Evolutionary conservation across 2,329 filamentous ascomycete species (phyloP).

Genomic region (Fragosphaeria purpurea): DNA sequence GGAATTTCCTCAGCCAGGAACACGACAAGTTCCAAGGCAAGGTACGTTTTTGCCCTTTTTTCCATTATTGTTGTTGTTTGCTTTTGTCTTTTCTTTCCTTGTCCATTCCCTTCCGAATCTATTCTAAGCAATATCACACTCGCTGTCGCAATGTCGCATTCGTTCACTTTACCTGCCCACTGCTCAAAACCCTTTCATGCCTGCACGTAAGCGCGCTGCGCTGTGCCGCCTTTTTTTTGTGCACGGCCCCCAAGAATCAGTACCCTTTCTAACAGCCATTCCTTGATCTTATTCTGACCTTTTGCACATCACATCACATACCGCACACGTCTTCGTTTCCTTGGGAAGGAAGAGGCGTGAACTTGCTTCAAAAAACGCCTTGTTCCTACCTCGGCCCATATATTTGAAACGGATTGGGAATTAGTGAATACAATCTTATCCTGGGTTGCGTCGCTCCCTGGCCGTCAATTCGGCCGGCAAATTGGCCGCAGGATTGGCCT

Average conservation of each 20-base stretch:
- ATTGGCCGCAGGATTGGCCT: neutral
- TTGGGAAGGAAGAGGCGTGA: too few relatives aligned
- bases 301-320: too few relatives aligned
- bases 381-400: too few relatives aligned
- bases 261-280: neutral
- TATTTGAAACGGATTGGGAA: too few relatives aligned
- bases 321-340: too few relatives aligned
- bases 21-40: slow-evolving; percentile 80
- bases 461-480: neutral
- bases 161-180: neutral
- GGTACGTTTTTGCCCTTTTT: slow-evolving; percentile 42
- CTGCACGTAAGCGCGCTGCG: slow-evolving; percentile 3
- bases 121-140: too few relatives aligned
- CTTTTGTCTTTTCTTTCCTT: neutral
- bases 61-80: neutral
- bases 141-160: neutral
- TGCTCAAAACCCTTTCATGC: neutral
- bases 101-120: neutral
- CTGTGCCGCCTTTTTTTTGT: neutral
- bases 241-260: neutral
- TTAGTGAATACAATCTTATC: too few relatives aligned
- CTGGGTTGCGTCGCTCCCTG: neutral
- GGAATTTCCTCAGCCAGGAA: slow-evolving; percentile 78
- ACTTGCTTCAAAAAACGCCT: too few relatives aligned
- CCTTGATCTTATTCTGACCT: neutral